Evolutionary conservation across 106 monocot species (phyloP), one percentile per base, ranked within the genome.

Genomic region (Vanilla planifolia): DNA sequence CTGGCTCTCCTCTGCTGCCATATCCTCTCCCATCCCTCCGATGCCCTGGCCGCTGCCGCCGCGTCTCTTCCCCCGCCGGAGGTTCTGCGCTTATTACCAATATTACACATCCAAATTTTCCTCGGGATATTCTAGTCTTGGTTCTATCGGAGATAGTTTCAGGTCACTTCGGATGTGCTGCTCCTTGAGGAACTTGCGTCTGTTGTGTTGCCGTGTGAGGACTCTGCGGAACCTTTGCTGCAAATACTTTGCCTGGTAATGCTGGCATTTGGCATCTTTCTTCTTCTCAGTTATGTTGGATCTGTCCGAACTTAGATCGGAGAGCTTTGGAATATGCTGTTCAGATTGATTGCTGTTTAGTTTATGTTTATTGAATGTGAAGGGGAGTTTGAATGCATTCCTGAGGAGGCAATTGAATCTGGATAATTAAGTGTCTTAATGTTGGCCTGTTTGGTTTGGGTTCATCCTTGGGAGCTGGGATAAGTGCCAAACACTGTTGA

Each of bases 111-210:
- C 21, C 51, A 2, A 8, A 21, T 48, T 3, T 23, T 7, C 22
- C 1, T 42, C n/a, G 56, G 8, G 20, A 19, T 32, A 9, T 32
- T 36, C 53, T 16, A 24, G 23, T 62, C 56, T 55, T 57, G 25
- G 44, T 37, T 20, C 25, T 2, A 41, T 22, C 56, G 23, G 55
- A 35, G 15, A 23, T 64, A 40, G 22, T 23, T 64, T 48, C 76
- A 96, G 95, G 86, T 79, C 15, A 73, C 78, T 36, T 75, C 95
- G 66, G 95, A 96, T 90, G 71, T 96, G 71, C 45, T 81, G 24
- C 68, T 96, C 33, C 56, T 90, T 35, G 78, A 63, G 35, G 95
- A 87, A 52, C 60, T 84, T 68, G 73, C 69, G 3, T 65, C 69
- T 47, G 43, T 58, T 22, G 67, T 62, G 17, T 62, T 70, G 29